A percentile compares a stretch with the other conserved stretches of the same genome.
These are phyloP conservation scores for Chrysoporthe cubensis DNA, from an alignment of 2,329 filamentous ascomycete species.

Conservation along the genomic window DNA sequence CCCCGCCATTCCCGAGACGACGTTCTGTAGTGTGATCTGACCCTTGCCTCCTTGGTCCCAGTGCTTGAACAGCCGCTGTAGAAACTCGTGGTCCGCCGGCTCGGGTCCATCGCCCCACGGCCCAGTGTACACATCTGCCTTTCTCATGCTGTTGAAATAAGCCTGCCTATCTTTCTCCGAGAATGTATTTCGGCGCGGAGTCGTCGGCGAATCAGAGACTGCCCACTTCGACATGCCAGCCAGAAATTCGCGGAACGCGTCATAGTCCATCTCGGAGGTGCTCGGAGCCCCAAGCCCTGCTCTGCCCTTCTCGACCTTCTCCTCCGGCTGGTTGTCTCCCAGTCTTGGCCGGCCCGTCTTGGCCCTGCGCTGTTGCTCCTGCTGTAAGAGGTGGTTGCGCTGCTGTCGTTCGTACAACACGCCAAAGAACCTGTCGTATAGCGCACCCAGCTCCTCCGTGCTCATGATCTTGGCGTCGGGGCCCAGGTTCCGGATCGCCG, in stretches of 20 bases:
- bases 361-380: conserved; percentile 69
- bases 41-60: conserved; percentile 83
- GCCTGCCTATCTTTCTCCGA: conserved; percentile 59
- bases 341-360: conserved; percentile 57
- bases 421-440: conserved; percentile 94
- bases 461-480: conserved; percentile 92
- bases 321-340: conserved; percentile 42
- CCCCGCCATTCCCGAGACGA: conserved; percentile 85
- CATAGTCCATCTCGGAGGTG: conserved; percentile 94
- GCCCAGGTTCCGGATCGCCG: conserved; percentile 91
- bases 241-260: conserved; percentile 92
- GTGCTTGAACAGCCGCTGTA: conserved; percentile 81
- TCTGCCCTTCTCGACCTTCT: conserved; percentile 77
- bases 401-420: conserved; percentile 92
- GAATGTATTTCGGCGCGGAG: conserved; percentile 52
- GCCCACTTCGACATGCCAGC: conserved; percentile 92
- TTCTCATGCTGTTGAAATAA: conserved; percentile 63
- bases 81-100: conserved; percentile 93
- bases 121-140: conserved; percentile 47
- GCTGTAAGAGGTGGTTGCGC: conserved; percentile 74
- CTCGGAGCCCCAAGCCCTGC: conserved; percentile 82
- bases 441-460: conserved; percentile 80
- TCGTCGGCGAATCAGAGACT: conserved; percentile 78
- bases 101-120: conserved; percentile 62
- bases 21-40: conserved; percentile 85